Evolutionary conservation across 441 rosid genomes (phyloP).

Genomic region (Gossypium schwendimanii): DNA sequence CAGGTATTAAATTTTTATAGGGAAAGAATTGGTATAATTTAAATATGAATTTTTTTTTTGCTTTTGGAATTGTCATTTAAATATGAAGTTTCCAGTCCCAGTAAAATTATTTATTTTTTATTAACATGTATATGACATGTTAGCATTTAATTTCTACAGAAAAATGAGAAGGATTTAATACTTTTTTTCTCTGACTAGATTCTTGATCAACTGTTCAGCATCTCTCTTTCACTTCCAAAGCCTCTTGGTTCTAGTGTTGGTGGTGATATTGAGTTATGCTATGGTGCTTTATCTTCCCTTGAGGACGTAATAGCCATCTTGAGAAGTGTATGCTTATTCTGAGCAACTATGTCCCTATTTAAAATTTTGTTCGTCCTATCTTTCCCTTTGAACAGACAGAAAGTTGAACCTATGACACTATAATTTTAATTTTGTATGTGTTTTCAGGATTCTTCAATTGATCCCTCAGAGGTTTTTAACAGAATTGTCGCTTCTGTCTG

Average conservation of each 20-base stretch:
- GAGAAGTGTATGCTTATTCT: slow-evolving; percentile 63
- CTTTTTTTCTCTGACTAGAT: slow-evolving; percentile 42
- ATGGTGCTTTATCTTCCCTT: slow-evolving; percentile 80
- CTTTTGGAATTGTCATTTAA: neutral
- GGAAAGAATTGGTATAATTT: neutral
- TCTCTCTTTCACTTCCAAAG: slow-evolving; percentile 88
- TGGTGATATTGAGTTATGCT: slow-evolving; percentile 65
- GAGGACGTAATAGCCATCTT: slow-evolving; percentile 97
- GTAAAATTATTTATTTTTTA: slow-evolving; percentile 4
- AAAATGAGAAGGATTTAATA: neutral
- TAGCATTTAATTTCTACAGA: slow-evolving; percentile 5
- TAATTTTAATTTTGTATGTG: neutral
- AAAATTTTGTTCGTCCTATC: neutral
- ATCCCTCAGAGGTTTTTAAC: slow-evolving; percentile 97
- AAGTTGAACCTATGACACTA: neutral
- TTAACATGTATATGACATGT: neutral
- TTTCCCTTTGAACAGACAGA: neutral
- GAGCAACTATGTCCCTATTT: neutral
- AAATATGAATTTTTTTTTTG: neutral
- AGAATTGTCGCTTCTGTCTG: slow-evolving; percentile 84
- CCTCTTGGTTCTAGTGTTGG: slow-evolving; percentile 46
- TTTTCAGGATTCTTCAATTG: slow-evolving; percentile 96
- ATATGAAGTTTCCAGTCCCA: slow-evolving; percentile 8
- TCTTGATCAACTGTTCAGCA: slow-evolving; percentile 93
- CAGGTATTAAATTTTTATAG: slow-evolving; percentile 49